Percentiles rank a stretch among this genome's conserved stretches.
These are phyloP conservation scores for Blastobotrys robertii DNA, from an alignment of 805 yeast species.

Conservation along the genomic window DNA sequence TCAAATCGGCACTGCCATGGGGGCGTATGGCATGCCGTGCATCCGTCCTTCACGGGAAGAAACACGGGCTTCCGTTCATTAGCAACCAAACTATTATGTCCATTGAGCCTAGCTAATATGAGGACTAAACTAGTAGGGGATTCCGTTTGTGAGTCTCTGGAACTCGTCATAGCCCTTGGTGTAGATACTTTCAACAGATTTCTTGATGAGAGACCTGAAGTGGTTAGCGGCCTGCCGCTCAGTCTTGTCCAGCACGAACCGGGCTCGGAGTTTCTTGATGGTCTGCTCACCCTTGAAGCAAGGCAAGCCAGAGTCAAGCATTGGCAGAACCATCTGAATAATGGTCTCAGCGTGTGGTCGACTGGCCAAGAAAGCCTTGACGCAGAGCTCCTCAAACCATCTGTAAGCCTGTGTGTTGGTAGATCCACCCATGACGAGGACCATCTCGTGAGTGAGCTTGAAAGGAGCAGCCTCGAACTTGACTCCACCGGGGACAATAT, in stretches of 20 bases:
- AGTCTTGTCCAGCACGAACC: slow-evolving; percentile 73
- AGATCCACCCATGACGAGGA: slow-evolving; percentile 90
- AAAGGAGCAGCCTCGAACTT: slow-evolving; percentile 97
- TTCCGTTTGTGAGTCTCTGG: slow-evolving; percentile 93
- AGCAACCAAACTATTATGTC: neutral
- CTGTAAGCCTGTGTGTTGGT: slow-evolving; percentile 73
- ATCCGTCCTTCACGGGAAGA: too few species aligned
- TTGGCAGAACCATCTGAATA: slow-evolving; percentile 76
- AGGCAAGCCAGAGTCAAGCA: slow-evolving; percentile 92
- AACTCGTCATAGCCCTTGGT: slow-evolving; percentile 97
- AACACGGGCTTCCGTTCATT: too few species aligned
- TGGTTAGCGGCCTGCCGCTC: slow-evolving; percentile 78
- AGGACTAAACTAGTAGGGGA: slow-evolving; percentile 62
- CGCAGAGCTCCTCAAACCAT: slow-evolving; percentile 93
- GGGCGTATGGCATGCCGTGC: too few species aligned
- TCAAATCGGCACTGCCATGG: too few species aligned
- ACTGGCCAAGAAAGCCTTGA: slow-evolving; percentile 82
- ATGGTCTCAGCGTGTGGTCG: slow-evolving; percentile 83
- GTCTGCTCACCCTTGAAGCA: slow-evolving; percentile 83
- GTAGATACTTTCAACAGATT: slow-evolving; percentile 76
- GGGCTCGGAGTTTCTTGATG: slow-evolving; percentile 58
- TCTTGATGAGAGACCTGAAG: slow-evolving; percentile 66
- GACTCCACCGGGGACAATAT: slow-evolving; percentile 98
- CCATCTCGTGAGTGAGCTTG: slow-evolving; percentile 94
- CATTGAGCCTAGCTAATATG: neutral